Evolutionary conservation across 345 rosid genomes (phyloP).

Genomic region (Eucalyptus pauciflora): DNA sequence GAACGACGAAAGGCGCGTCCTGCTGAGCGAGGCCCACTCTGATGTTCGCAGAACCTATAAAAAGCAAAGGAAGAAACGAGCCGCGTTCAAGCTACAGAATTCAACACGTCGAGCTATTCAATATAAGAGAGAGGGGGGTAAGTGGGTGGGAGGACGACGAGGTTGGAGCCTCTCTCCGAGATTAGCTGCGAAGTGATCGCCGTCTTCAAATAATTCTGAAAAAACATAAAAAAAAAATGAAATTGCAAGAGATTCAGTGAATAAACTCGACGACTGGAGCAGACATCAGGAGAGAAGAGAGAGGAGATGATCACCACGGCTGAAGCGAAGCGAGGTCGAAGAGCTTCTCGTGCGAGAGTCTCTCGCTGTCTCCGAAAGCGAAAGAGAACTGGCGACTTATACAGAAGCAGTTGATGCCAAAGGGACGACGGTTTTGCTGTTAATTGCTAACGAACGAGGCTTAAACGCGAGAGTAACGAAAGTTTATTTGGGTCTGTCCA

Average conservation of each 20-base stretch:
- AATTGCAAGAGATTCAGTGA: too few relatives aligned
- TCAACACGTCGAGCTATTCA: background rate
- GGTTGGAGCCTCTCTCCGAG: too few relatives aligned
- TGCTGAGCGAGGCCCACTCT: slow-evolving; percentile 74
- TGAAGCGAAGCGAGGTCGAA: background rate
- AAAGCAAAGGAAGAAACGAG: background rate
- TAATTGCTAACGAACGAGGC: background rate
- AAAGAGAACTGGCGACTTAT: background rate
- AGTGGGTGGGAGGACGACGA: too few relatives aligned
- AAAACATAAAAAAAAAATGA: too few relatives aligned
- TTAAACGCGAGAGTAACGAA: background rate
- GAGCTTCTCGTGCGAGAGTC: background rate
- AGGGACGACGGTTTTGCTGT: too few relatives aligned
- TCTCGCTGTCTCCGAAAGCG: background rate
- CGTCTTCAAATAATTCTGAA: too few relatives aligned
- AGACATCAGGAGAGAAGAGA: too few relatives aligned
- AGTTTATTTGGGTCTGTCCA: too few relatives aligned
- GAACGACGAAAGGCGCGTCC: slow-evolving; percentile 57
- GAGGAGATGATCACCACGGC: background rate
- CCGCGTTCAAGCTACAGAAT: background rate
- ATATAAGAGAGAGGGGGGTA: background rate
- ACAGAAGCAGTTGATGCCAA: background rate
- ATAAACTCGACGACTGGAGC: too few relatives aligned
- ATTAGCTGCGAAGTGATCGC: too few relatives aligned
- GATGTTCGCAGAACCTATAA: slow-evolving; percentile 55